Conservation (phyloP, 805 yeast species). For the Pichia californica region DNA sequence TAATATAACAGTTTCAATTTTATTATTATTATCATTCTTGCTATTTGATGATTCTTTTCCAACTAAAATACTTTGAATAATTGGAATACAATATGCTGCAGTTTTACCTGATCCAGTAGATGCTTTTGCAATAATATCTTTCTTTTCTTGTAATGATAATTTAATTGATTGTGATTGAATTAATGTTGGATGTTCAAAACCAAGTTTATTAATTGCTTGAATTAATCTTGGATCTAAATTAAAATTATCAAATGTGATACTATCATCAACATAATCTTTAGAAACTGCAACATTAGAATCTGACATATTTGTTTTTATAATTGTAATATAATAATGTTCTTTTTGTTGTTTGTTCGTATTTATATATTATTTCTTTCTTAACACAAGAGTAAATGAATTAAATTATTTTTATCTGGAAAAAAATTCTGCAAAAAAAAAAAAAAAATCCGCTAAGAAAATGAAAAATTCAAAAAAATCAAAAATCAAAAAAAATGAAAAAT, state of each 20-base stretch:
- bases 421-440: no score
- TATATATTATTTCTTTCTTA: no score
- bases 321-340: no score
- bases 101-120: slow-evolving; percentile 97
- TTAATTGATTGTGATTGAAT: slow-evolving; percentile 92
- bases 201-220: slow-evolving; percentile 77
- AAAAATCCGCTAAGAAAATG: no score
- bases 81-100: slow-evolving; percentile 83
- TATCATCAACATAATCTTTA: slow-evolving; percentile 65
- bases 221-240: slow-evolving; percentile 74
- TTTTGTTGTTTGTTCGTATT: no score
- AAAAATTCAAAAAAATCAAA: no score
- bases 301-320: no score
- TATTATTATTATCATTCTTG: slow-evolving; percentile 20
- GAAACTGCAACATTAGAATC: slow-evolving; percentile 41
- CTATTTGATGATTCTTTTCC: slow-evolving; percentile 21
- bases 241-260: slow-evolving; percentile 65
- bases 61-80: slow-evolving; percentile 66
- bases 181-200: slow-evolving; percentile 80
- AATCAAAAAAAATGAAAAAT: no score
- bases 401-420: no score
- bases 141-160: slow-evolving; percentile 79
- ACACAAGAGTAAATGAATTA: no score
- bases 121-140: slow-evolving; percentile 91
- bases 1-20: slow-evolving; percentile 57